Evolutionary conservation across 495 filamentous ascomycete species (phyloP).

Genomic region (Daldinia grandis): DNA sequence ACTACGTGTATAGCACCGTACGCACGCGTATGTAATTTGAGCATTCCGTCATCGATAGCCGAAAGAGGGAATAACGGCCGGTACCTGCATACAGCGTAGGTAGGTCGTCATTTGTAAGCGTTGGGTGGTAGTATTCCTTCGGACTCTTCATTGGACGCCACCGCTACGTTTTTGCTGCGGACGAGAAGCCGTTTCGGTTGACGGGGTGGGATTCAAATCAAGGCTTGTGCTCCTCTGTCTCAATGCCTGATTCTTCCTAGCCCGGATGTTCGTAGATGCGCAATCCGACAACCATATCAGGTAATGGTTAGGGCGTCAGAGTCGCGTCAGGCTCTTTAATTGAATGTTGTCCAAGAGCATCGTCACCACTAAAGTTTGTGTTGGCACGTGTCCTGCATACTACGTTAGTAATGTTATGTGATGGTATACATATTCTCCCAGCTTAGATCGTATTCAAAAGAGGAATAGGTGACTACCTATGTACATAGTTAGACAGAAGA

Average conservation of each 20-base stretch:
- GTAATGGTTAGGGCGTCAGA: conserved; percentile 3
- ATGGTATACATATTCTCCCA: not conserved
- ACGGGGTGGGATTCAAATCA: not conserved
- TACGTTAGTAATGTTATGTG: conserved; percentile 7
- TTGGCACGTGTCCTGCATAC: conserved; percentile 31
- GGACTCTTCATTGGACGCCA: conserved; percentile 27
- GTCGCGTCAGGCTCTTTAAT: conserved; percentile 22
- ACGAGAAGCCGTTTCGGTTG: not conserved
- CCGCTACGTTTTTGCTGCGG: not conserved
- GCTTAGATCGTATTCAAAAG: conserved; percentile 30
- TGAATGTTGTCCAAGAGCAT: conserved; percentile 19
- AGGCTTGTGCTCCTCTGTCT: not conserved
- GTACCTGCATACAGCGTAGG: conserved; percentile 44
- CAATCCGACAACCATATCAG: not conserved
- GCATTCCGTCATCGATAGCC: conserved; percentile 37
- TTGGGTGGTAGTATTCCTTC: not conserved
- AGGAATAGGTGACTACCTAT: not conserved
- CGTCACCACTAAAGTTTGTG: conserved; percentile 22
- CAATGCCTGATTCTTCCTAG: not conserved
- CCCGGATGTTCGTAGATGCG: conserved; percentile 1
- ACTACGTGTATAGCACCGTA: conserved; percentile 22
- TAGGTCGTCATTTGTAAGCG: conserved; percentile 25
- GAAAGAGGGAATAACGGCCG: conserved; percentile 37
- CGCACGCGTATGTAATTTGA: conserved; percentile 31
- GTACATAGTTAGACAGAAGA: conserved; percentile 7